Percentiles rank a stretch among this genome's conserved stretches.
Evolutionary conservation across 1,284 basidiomycete species (phyloP).

Genomic region (Chondrostereum purpureum): DNA sequence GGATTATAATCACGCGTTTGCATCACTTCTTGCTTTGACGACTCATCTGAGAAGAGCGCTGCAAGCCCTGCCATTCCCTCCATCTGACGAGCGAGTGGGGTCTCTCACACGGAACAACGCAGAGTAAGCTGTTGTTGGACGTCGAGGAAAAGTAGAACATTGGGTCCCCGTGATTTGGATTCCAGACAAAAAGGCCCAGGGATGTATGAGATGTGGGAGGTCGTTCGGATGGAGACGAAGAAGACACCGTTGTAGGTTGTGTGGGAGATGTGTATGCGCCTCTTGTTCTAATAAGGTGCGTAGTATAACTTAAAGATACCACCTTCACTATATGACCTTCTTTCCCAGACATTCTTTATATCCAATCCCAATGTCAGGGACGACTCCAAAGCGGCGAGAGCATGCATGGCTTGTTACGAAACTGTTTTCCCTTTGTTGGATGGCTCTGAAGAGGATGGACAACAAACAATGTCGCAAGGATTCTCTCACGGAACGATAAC

Average conservation of each 20-base stretch:
- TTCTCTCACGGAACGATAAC: conserved; percentile 22
- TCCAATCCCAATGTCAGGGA: conserved; percentile 46
- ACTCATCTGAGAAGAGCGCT: conserved; percentile 65
- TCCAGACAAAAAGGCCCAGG: conserved; percentile 74
- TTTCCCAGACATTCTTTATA: conserved; percentile 69
- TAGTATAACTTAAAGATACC: conserved; percentile 8
- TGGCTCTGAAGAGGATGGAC: conserved; percentile 13
- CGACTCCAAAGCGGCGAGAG: conserved; percentile 58
- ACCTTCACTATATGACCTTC: neutral
- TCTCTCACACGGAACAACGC: conserved; percentile 18
- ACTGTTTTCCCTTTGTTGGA: conserved; percentile 72
- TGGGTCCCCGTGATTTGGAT: conserved; percentile 93
- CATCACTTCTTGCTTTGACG: conserved; percentile 52
- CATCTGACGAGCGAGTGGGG: conserved; percentile 39
- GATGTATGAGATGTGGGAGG: conserved; percentile 79
- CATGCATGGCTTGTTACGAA: conserved; percentile 83
- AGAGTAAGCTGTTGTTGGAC: conserved; percentile 14
- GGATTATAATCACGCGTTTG: conserved; percentile 46
- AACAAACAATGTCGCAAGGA: neutral
- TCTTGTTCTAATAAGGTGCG: conserved; percentile 74
- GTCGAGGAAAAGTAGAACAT: conserved; percentile 66
- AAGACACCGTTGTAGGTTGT: conserved; percentile 86
- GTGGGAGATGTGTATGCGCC: conserved; percentile 83
- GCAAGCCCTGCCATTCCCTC: conserved; percentile 65
- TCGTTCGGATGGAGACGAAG: conserved; percentile 78